Evolutionary conservation across 306 rosid species (phyloP), one percentile per base, ranked within the genome.

Genomic region (Begonia masoniana): DNA sequence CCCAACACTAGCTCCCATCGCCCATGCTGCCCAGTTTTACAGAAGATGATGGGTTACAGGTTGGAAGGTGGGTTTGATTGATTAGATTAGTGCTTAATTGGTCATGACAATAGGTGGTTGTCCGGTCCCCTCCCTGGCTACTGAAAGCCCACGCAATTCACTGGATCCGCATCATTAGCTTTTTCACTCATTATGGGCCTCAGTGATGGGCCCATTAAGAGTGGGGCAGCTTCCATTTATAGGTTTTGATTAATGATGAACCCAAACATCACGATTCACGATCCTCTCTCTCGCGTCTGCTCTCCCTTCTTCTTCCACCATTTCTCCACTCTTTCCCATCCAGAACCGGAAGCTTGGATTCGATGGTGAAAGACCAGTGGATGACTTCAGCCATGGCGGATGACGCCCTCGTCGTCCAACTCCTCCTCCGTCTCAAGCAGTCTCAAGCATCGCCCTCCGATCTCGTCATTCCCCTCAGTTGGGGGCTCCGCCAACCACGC

Each of bases 401-500:
- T 58, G 93, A 92, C 61, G 42, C 43, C 9, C 56, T 81, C 19
- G 95, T 86, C 12, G 99, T 65, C 13, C 69, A 92, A 53, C 72
- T 92, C 5, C 83, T 92, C 51, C 14, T 92, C 24, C 76, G 75
- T 3, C 78, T 92, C 43, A 83, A 84, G 70, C 80, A 77, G 47
- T 68, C 83, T 0, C 78, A 74, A 48, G 69, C 73, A 2, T 66
- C 71, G 68, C 43, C 43, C 60, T 36, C 54, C 77, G 72, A 59
- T 77, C 85, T 65, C 55, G 47, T 47, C 50, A n/a, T 56, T 51
- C 24, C 78, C 36, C 57, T 68, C 14, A 54, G 74, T 5, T 92
- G 96, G 99, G 91, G 88, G 1, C 39, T 60, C 17, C 67, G 74
- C 66, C 76, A 73, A 62, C 84, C 78, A 0, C 82, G 99, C 12